Evolutionary conservation across 768 basidiomycete genomes (phyloP).

Genomic region (Calocybe cyanea): DNA sequence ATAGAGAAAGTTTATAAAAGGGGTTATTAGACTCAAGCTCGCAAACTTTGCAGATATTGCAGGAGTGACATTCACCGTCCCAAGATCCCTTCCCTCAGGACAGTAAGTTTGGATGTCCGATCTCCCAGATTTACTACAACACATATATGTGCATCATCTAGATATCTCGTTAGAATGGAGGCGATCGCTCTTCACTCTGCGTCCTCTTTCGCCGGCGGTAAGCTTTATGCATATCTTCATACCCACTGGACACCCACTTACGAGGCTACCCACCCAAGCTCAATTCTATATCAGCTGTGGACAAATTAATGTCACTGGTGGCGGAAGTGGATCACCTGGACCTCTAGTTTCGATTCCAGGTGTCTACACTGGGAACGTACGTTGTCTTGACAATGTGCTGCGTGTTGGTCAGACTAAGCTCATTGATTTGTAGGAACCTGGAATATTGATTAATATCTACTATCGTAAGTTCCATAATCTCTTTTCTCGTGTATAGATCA

Average conservation of each 20-base stretch:
- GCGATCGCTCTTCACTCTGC: conserved; percentile 12
- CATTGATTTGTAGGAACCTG: conserved; percentile 8
- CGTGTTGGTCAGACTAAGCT: background rate
- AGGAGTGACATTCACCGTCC: conserved; percentile 9
- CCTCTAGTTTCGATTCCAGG: conserved; percentile 17
- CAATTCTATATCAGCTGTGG: conserved; percentile 20
- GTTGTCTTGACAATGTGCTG: too few relatives aligned
- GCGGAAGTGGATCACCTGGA: conserved; percentile 14
- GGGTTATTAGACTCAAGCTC: background rate
- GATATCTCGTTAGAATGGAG: conserved; percentile 14
- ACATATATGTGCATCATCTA: background rate
- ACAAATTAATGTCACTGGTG: conserved; percentile 18
- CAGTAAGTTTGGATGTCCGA: conserved; percentile 4
- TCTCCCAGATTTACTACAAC: background rate
- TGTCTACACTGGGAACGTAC: conserved; percentile 12
- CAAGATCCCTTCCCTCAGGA: conserved; percentile 11
- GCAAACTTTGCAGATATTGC: conserved; percentile 14
- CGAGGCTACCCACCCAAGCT: conserved; percentile 1
- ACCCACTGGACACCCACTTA: background rate
- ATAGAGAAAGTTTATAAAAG: background rate
- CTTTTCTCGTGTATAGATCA: background rate
- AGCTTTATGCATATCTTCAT: background rate
- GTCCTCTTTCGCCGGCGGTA: conserved; percentile 10
- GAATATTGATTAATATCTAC: conserved; percentile 12
- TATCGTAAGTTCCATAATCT: conserved; percentile 5